These are phyloP conservation scores for Oenanthe sinensis DNA, from an alignment of 129 eudicot genomes.

Conservation along the genomic window DNA sequence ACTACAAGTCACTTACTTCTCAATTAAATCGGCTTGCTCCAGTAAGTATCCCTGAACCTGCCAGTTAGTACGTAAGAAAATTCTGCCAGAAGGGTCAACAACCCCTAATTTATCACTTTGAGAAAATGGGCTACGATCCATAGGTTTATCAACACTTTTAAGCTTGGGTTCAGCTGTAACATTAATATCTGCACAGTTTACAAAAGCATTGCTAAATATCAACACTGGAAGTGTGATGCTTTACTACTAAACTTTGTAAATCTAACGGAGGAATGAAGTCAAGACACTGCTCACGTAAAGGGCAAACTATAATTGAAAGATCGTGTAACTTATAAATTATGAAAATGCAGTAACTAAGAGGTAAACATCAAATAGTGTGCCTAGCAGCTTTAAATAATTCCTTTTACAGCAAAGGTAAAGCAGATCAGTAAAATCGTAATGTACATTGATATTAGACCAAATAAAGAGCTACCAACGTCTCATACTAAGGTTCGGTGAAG, in stretches of 20 bases:
- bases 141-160: conserved; percentile 28
- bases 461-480: background rate
- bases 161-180: conserved; percentile 34
- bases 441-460: background rate
- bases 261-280: background rate
- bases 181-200: conserved; percentile 38
- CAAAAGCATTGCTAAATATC: background rate
- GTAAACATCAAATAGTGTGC: conserved; percentile 1
- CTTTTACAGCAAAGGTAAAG: background rate
- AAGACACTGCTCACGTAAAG: background rate
- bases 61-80: conserved; percentile 72
- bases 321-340: background rate
- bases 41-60: conserved; percentile 89
- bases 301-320: background rate
- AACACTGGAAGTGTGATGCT: background rate
- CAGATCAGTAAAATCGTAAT: background rate
- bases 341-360: background rate
- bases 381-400: background rate
- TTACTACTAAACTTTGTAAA: background rate
- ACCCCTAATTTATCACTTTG: conserved; percentile 20
- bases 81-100: conserved; percentile 34
- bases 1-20: conserved; percentile 39
- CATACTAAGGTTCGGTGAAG: background rate
- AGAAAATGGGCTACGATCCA: conserved; percentile 23
- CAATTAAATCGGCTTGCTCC: conserved; percentile 74